These are phyloP conservation scores for Geotrichum siamense DNA, from an alignment of 1,139 yeast species.

Conservation along the genomic window DNA sequence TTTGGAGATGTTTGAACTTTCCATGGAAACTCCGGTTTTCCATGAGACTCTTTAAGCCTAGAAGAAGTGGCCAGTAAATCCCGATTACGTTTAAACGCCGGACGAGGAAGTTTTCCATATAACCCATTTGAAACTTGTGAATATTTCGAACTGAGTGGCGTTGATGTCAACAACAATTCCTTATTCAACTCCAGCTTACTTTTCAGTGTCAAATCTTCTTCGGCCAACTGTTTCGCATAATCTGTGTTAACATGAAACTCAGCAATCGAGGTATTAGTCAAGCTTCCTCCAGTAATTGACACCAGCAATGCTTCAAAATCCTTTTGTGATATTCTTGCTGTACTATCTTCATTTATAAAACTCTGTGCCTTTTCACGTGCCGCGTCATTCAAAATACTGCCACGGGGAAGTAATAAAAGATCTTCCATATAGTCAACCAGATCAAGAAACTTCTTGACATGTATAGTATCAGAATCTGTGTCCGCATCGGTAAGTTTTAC, in stretches of 20 bases:
- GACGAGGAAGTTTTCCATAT: slow-evolving; percentile 1
- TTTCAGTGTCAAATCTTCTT: slow-evolving; percentile 10
- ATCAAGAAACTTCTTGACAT: slow-evolving; percentile 9
- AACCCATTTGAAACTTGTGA: neutral
- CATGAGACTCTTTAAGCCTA: slow-evolving; percentile 4
- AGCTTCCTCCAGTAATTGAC: slow-evolving; percentile 8
- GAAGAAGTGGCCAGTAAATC: neutral
- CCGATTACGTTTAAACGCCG: neutral
- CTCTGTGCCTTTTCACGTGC: slow-evolving; percentile 8
- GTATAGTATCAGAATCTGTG: neutral
- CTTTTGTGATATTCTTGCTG: slow-evolving; percentile 3
- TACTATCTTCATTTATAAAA: slow-evolving; percentile 7
- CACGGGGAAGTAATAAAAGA: slow-evolving; percentile 8
- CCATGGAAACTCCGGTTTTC: slow-evolving; percentile 12
- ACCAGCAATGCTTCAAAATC: slow-evolving; percentile 12
- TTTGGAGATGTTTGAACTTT: slow-evolving; percentile 6
- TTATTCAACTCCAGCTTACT: neutral
- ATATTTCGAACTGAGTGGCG: slow-evolving; percentile 10
- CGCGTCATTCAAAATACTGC: slow-evolving; percentile 6
- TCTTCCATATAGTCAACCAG: slow-evolving; percentile 12
- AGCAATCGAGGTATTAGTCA: slow-evolving; percentile 3
- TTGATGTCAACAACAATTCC: slow-evolving; percentile 13
- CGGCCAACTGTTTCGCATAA: slow-evolving; percentile 10
- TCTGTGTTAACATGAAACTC: slow-evolving; percentile 6
- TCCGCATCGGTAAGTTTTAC: neutral